These are phyloP conservation scores for Lathyrus aphaca DNA, from an alignment of 306 rosid genomes.

Conservation along the genomic window DNA sequence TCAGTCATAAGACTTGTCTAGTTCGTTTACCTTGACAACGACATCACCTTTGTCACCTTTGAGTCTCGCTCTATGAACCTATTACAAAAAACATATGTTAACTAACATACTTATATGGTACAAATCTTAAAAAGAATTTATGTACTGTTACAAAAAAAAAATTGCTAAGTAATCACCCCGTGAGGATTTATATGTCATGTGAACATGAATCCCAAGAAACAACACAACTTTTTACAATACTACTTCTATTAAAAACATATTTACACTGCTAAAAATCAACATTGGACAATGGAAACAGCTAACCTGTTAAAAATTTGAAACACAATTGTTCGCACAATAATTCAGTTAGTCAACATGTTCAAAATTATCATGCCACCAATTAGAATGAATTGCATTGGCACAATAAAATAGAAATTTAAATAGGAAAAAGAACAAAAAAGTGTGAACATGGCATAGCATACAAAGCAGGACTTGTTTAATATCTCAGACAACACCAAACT, in stretches of 20 bases:
- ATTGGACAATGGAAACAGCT: neutral
- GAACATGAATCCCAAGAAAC: conserved; percentile 24
- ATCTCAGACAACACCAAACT: neutral
- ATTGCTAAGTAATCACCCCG: conserved; percentile 15
- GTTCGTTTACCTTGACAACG: conserved; percentile 82
- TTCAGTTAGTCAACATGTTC: conserved; percentile 13
- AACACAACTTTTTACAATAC: neutral
- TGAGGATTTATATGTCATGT: conserved; percentile 28
- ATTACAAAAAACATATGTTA: conserved; percentile 32
- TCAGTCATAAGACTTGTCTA: conserved; percentile 21
- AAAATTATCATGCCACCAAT: conserved; percentile 16
- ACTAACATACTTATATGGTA: conserved; percentile 21
- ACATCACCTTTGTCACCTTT: conserved; percentile 74
- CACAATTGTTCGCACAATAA: neutral
- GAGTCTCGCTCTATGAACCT: conserved; percentile 92
- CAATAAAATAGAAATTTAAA: conserved; percentile 15
- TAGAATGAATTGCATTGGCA: conserved; percentile 20
- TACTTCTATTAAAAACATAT: neutral
- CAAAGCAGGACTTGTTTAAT: conserved; percentile 15
- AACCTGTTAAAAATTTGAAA: conserved; percentile 4
- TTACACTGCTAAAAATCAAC: conserved; percentile 2
- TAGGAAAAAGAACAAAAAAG: conserved; percentile 6
- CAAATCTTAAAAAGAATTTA: conserved; percentile 32
- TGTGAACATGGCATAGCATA: neutral
- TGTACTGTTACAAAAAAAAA: conserved; percentile 21